Evolutionary conservation across 2,329 filamentous ascomycete genomes (phyloP), one percentile per base, ranked within the genome.

Genomic region (Fusarium tjaetaba): DNA sequence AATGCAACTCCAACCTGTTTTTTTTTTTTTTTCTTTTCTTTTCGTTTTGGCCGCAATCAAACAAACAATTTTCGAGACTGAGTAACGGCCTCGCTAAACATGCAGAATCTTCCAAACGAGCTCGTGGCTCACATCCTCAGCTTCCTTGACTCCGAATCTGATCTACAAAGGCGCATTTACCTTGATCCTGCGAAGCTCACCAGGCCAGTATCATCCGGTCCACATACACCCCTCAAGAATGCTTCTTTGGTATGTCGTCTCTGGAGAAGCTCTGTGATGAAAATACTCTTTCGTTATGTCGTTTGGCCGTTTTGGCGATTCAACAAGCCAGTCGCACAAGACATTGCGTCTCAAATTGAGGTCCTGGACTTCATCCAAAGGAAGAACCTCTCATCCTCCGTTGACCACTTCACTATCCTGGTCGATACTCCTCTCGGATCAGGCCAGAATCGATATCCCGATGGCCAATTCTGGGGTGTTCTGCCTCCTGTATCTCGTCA

Each of bases 281-380:
- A 88, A 1, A 60, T 83, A 1, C 86, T 94, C 8, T 94, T 93
- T 82, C 85, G 85, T 41, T 84, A 91, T 79, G 82, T 85, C 20
- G 64, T 84, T 24, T 88, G 86, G 86, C 76, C 74, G 6, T 71
- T 85, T 52, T 78, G 81, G 60, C 76, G 78, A 42, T 78, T 80
- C 51, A 73, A 79, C 42, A 77, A 80, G 43, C 77, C 78, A n/a
- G 51, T 45, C 7, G 49, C 46, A 38, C 45, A 64, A 42, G 76
- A 78, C n/a, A 42, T 76, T 20, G 61, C 61, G 14, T 64, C 80
- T 24, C 78, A 80, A 22, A 79, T 86, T 30, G 82, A 83, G 5
- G 70, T 86, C 11, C 77, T 87, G 13, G 72, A 75, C 22, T 87
- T 86, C 58, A 68, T 87, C 2, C 72, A 74, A 28, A 69, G 79